Conservation (phyloP, 116 monocot species). For the Cymodocea nodosa region DNA sequence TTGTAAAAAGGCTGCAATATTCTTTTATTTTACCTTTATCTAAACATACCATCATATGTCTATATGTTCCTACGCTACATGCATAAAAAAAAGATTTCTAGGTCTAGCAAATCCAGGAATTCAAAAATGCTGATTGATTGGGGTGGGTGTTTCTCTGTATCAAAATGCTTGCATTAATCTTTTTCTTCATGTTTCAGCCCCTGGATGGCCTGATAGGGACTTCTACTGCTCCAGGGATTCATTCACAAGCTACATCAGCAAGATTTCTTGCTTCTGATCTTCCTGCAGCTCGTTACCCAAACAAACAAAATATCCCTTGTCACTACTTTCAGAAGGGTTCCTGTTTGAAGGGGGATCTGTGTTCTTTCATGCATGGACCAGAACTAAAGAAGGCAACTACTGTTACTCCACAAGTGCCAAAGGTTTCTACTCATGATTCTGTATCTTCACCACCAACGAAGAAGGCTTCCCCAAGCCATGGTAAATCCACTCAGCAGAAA, state of each 20-base stretch:
- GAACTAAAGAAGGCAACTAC: constrained; percentile 10
- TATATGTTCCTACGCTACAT: too few relatives aligned
- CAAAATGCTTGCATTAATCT: background rate
- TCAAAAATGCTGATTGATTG: too few relatives aligned
- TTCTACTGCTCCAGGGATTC: constrained; percentile 9
- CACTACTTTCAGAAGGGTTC: constrained; percentile 51
- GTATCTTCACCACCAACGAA: constrained; percentile 13
- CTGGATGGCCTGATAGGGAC: constrained; percentile 30
- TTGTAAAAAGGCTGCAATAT: too few relatives aligned
- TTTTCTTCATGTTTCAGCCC: constrained; percentile 23
- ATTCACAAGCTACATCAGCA: constrained; percentile 1
- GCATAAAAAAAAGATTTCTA: too few relatives aligned
- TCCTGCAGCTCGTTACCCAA: constrained; percentile 13
- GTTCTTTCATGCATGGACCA: constrained; percentile 50
- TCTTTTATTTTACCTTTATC: too few relatives aligned
- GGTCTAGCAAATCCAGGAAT: too few relatives aligned
- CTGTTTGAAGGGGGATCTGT: constrained; percentile 53
- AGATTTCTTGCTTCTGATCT: constrained; percentile 10
- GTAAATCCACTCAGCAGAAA: constrained; percentile 18
- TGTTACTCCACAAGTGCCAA: constrained; percentile 20
- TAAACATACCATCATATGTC: too few relatives aligned
- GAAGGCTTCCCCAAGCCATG: constrained; percentile 19
- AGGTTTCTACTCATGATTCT: constrained; percentile 15
- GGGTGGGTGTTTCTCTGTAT: background rate
- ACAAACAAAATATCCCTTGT: constrained; percentile 45